A percentile compares a stretch with the other conserved stretches of the same genome.
These are phyloP conservation scores for Porcisia hertigi DNA, from an alignment of 208 protist genomes.

Conservation along the genomic window DNA sequence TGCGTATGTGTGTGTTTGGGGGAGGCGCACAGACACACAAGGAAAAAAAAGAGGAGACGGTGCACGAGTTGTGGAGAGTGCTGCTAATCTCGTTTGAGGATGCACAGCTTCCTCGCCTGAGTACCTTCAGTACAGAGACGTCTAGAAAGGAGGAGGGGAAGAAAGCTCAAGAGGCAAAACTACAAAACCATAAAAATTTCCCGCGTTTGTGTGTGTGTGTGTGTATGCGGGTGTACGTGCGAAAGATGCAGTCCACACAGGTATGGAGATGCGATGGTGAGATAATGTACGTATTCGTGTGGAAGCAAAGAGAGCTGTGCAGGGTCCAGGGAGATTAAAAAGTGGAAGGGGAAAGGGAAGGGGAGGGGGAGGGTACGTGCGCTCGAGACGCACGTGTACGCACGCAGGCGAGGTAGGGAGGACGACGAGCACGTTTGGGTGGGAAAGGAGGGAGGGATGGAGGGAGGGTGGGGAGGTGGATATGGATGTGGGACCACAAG, in stretches of 20 bases:
- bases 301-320: not conserved
- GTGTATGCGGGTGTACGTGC: not conserved
- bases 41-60: not conserved
- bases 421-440: not conserved
- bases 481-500: not conserved
- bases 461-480: not conserved
- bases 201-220: conserved; percentile 1
- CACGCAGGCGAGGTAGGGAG: not conserved
- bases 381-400: not conserved
- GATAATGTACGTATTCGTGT: not conserved
- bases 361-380: not conserved
- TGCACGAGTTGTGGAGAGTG: not conserved
- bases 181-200: not conserved
- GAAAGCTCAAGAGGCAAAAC: not conserved
- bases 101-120: not conserved
- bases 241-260: not conserved
- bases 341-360: not conserved
- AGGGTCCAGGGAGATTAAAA: not conserved
- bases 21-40: not conserved
- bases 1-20: no score
- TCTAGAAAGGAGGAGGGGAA: not conserved
- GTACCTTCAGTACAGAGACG: not conserved
- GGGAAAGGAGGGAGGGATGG: not conserved
- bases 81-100: no score
- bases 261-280: not conserved